Percentiles rank a stretch among this genome's conserved stretches.
phyloP scores from a whole-genome alignment of 164 flowering plant genomes.

The Magnolia kwangsiensis region DNA sequence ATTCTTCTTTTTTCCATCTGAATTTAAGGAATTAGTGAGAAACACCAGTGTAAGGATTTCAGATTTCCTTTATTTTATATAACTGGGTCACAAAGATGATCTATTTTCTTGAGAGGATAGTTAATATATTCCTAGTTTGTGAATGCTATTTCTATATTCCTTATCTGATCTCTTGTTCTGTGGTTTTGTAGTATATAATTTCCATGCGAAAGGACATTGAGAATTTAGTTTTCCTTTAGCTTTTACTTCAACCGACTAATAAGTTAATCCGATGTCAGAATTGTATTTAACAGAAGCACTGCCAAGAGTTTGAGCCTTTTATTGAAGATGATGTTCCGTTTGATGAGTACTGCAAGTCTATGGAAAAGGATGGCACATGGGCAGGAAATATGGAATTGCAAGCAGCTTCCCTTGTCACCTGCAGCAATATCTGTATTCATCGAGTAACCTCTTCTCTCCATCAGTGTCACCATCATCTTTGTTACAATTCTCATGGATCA shows the following conservation, averaged over 20 bases:
- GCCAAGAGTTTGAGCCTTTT: constrained; percentile 87
- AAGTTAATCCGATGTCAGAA: constrained; percentile 10
- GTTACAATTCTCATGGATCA: not conserved
- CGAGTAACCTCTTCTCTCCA: constrained; percentile 38
- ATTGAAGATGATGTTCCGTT: constrained; percentile 92
- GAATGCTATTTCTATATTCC: not conserved
- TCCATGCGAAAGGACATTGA: not conserved
- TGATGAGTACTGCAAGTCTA: constrained; percentile 76
- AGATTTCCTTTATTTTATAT: too few species aligned
- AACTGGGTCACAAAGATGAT: not conserved
- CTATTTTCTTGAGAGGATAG: not conserved
- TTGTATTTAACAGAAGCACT: constrained; percentile 53
- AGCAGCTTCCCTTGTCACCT: constrained; percentile 90
- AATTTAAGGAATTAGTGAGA: too few species aligned
- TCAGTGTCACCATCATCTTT: not conserved
- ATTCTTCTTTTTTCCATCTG: too few species aligned
- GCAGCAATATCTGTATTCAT: constrained; percentile 82
- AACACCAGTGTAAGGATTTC: too few species aligned
- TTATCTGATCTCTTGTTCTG: too few species aligned
- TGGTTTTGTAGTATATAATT: too few species aligned
- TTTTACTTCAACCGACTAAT: not conserved
- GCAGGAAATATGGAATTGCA: constrained; percentile 96
- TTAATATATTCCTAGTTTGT: not conserved
- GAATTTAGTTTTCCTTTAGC: not conserved
- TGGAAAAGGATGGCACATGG: constrained; percentile 93